These are phyloP conservation scores for Fusarium pseudoanthophilum DNA, from an alignment of 2,329 filamentous ascomycete species.

Conservation along the genomic window DNA sequence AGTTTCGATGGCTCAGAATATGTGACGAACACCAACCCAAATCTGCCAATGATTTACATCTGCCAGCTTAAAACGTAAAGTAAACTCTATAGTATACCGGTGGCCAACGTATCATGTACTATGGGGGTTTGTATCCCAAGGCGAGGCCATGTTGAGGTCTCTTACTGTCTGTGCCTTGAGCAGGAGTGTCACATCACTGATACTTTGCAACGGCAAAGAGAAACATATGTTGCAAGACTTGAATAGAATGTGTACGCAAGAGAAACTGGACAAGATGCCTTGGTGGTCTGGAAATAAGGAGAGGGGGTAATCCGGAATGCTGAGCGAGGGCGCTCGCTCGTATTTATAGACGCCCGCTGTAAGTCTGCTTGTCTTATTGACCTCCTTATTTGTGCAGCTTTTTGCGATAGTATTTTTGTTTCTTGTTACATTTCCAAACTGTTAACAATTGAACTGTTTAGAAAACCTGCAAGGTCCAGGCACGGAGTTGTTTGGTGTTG, in stretches of 20 bases:
- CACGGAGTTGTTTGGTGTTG: neutral
- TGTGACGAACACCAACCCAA: accelerated
- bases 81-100: accelerated
- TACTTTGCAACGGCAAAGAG: accelerated
- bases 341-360: neutral
- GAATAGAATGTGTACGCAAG: neutral
- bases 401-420: neutral
- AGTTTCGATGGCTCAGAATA: neutral
- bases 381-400: too few species aligned
- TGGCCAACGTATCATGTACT: accelerated
- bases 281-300: accelerated
- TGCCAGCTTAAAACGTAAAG: neutral
- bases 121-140: neutral
- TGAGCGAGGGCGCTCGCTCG: neutral
- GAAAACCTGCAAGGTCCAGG: accelerated
- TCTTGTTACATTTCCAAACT: neutral
- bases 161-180: neutral
- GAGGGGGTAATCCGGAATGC: neutral
- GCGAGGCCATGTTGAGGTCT: neutral
- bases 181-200: neutral
- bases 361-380: neutral
- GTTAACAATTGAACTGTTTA: accelerated
- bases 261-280: neutral
- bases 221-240: neutral
- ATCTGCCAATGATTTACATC: neutral